A percentile compares a stretch with the other conserved stretches of the same genome.
These are phyloP conservation scores for Ceratocystis lukuohia DNA, from an alignment of 2,329 filamentous ascomycete genomes.

Conservation along the genomic window DNA sequence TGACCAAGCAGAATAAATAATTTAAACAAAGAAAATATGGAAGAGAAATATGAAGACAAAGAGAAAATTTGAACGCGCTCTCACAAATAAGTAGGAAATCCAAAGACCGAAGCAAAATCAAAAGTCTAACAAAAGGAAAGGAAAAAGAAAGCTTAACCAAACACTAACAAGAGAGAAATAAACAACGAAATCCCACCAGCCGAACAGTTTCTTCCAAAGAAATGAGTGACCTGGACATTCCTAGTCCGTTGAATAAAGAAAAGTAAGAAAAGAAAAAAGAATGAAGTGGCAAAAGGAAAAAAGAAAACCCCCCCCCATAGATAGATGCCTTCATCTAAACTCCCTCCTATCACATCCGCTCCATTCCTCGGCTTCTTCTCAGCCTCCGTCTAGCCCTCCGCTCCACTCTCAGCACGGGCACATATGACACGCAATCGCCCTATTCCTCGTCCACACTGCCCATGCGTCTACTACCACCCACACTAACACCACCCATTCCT, in stretches of 20 bases:
- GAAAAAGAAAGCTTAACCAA: slow-evolving; percentile 8
- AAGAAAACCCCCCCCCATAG: not conserved
- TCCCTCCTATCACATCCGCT: not conserved
- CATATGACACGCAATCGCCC: slow-evolving; percentile 19
- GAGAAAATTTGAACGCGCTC: not conserved
- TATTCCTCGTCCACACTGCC: slow-evolving; percentile 44
- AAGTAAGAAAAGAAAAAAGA: slow-evolving; percentile 13
- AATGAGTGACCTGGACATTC: no score
- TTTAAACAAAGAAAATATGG: not conserved
- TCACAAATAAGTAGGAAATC: not conserved
- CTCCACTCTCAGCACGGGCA: not conserved
- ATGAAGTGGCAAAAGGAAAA: slow-evolving; percentile 17
- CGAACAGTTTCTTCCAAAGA: not conserved
- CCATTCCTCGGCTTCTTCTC: not conserved
- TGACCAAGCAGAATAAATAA: not conserved
- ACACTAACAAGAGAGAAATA: slow-evolving; percentile 16
- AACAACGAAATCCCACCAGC: slow-evolving; percentile 3
- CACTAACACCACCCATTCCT: not conserved
- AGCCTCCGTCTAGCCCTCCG: not conserved
- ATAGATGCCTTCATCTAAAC: not conserved
- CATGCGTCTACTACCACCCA: slow-evolving; percentile 29
- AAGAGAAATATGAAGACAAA: not conserved
- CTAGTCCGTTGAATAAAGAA: not conserved
- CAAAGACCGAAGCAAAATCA: not conserved
- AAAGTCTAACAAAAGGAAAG: slow-evolving; percentile 3